Percentiles rank a stretch among this genome's conserved stretches.
These are phyloP conservation scores for Diplosphaera chodatii DNA, from an alignment of 139 green algal genomes.

Conservation along the genomic window DNA sequence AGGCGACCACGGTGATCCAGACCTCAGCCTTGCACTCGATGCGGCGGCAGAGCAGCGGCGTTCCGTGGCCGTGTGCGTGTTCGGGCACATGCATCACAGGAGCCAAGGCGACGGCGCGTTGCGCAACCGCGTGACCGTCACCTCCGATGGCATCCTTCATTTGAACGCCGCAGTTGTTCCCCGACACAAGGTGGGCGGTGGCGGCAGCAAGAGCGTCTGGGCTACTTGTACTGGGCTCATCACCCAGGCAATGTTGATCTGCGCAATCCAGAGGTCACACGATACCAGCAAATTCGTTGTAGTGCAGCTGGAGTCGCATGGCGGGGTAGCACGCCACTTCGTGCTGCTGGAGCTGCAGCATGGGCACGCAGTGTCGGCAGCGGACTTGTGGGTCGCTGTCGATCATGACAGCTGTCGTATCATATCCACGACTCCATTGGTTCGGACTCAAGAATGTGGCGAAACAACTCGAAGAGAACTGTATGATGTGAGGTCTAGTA, in stretches of 20 bases:
- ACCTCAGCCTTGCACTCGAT: conserved; percentile 41
- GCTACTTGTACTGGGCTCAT: background rate
- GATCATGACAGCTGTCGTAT: background rate
- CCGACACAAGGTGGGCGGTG: background rate
- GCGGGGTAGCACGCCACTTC: background rate
- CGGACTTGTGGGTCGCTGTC: background rate
- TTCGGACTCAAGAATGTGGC: too few relatives aligned
- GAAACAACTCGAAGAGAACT: too few relatives aligned
- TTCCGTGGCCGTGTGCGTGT: conserved; percentile 38
- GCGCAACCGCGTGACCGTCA: conserved; percentile 31
- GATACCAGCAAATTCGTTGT: background rate
- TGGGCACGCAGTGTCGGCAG: background rate
- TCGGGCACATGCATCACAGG: conserved; percentile 70
- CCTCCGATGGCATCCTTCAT: conserved; percentile 18
- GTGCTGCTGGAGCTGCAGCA: background rate
- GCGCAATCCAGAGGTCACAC: background rate
- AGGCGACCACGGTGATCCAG: conserved; percentile 51
- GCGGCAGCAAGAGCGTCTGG: background rate
- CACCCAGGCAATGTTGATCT: background rate
- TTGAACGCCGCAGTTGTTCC: conserved; percentile 50
- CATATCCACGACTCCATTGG: background rate
- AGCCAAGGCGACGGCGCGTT: conserved; percentile 14
- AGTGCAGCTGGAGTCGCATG: background rate
- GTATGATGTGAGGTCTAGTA: too few relatives aligned
- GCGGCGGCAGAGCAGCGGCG: conserved; percentile 16